Base-by-base conservation (phyloP, 495 filamentous ascomycete genomes). In the Lasiosphaeria miniovina region DNA sequence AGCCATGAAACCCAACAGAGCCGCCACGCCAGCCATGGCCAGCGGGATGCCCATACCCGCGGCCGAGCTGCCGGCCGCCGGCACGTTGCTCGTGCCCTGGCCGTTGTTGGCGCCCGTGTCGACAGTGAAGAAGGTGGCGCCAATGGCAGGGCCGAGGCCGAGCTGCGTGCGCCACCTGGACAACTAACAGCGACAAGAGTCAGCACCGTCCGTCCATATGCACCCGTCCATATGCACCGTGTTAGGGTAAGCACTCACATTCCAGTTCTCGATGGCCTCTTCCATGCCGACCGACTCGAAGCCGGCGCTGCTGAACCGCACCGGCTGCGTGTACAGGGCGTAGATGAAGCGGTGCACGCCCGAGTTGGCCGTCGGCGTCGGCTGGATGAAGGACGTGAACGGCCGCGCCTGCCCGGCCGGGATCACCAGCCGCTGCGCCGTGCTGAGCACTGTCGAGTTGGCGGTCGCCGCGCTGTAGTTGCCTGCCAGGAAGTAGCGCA, bases 341-440 rank as follows among this genome's bases (percentile, higher is more conserved):
- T 58, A 64, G 61, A 69, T 64, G 57, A 60, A 69, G 35, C 67
- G 55, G 53, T 69, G 67, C 24, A 69, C 57, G 34, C 67, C 67
- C 0, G 61, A 60, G 51, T 65, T 61, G 17, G 61, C 41, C 4
- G 24, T 24, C 5, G 67, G 67, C 8, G 38, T 48, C 5, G 67
- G 64, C 31, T 45, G 14, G 11, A 49, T 63, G 53, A 66, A 69
- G 4, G 36, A 41, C 17, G 67, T 69, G 41, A 66, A 67, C n/a
- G 67, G 67, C n/a, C 38, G 49, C 3, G 60, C 57, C 48, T 38
- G 32, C n/a, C 33, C 40, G 40, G 54, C 40, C 12, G 58, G 51
- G n/a, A 63, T 50, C 6, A 54, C 36, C 14, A 69, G 61, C n/a
- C 60, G 49, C 61, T 66, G 61, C 1, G 67, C 67, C 0, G 64